Evolutionary conservation across 1,284 basidiomycete species (phyloP), one percentile per base, ranked within the genome.

Genomic region (Pseudozyma tsukubaensis): DNA sequence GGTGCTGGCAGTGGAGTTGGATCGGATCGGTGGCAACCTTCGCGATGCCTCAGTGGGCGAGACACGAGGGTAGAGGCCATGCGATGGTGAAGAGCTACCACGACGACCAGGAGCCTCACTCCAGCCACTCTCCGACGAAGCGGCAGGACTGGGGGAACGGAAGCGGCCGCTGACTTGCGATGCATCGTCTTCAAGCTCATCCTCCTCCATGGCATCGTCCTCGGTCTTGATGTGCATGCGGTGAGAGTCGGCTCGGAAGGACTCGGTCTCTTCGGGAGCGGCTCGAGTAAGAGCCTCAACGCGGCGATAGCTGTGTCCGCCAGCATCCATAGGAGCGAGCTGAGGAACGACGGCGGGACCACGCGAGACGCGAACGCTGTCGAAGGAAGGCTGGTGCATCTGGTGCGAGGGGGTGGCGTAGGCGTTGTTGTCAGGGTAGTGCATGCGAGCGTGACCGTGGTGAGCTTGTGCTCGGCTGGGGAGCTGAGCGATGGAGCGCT

Each of bases 251-350:
- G 24, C 32, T 13, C 59, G 50, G 24, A 56, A 13, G 2, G 35
- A 14, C 5, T 43, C 50, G 1, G 45, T 32, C 14, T 64, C 43
- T n/a, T 63, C 64, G 11, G 82, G 82, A n/a, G 77, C 78, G 5
- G 80, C 80, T 16, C 82, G 73, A 14, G 75, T 82, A 14, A 84
- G 75, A 1, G 81, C 74, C 60, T 82, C 80, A 5, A 83, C 81
- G 40, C 72, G 72, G 14, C 82, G 72, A 67, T 77, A 84, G 40
- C 60, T 70, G 59, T 74, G 70, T 29, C 64, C 59, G 16, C 64
- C 73, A 48, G 59, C 71, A 19, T 81, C 80, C 54, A 67, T 64
- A 32, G 72, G 64, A 6, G 75, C 76, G 13, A 82, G 66, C 57
- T 81, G 77, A 24, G 80, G 80, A 21, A 79, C 72, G 16, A 77